Evolutionary conservation across 495 filamentous ascomycete species (phyloP).

Genomic region (Daldinia childiae): DNA sequence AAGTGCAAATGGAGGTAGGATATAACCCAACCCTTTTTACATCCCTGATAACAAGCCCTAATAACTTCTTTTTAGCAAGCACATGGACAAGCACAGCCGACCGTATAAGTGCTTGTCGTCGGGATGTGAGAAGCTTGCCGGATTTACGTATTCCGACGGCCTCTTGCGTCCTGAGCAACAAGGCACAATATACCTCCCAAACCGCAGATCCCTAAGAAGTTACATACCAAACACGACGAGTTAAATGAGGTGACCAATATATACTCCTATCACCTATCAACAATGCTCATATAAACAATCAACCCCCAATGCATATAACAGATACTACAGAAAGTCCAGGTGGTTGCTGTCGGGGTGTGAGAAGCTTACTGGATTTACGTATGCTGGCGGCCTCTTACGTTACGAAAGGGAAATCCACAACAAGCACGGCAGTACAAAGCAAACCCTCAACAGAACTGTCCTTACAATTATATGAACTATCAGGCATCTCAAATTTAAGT

Average conservation of each 20-base stretch:
- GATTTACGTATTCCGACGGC: constrained; percentile 93
- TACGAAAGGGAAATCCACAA: no score
- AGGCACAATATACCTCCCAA: no score
- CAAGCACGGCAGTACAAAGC: no score
- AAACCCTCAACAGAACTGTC: neutral
- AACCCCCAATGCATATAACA: no score
- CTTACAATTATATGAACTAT: neutral
- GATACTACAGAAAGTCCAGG: no score
- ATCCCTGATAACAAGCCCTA: neutral
- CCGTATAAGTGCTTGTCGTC: constrained; percentile 83
- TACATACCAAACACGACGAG: constrained; percentile 85
- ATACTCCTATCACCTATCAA: no score
- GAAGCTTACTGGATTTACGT: no score
- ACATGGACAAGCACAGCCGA: constrained; percentile 94
- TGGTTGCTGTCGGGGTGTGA: no score
- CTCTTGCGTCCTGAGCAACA: constrained; percentile 87
- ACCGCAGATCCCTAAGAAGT: no score
- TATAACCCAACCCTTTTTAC: neutral
- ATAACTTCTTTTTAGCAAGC: constrained; percentile 68
- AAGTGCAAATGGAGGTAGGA: constrained; percentile 95
- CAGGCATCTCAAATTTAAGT: neutral
- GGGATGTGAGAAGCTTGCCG: constrained; percentile 83
- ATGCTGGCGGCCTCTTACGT: no score
- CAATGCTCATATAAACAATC: no score
- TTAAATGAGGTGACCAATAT: no score